Base-by-base conservation (phyloP, 1,284 basidiomycete genomes). In the Ustilago loliicola region DNA sequence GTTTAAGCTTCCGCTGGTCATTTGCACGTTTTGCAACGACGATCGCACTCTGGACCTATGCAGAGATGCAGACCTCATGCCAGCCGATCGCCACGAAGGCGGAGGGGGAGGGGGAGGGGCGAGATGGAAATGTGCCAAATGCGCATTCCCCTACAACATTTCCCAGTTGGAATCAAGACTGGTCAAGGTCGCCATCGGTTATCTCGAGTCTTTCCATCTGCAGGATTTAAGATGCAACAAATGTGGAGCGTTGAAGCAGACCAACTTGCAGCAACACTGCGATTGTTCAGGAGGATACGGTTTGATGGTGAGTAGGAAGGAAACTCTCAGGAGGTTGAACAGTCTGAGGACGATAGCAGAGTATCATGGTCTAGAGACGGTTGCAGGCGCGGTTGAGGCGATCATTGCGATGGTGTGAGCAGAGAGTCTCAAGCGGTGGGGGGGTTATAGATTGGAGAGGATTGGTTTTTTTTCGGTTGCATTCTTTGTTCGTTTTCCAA, bases 21-120 rank as follows among this genome's bases (percentile, higher is more conserved):
- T 96, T 29, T 99, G 97, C 87, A 91, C 90, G 61, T 91, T 93
- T 82, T 99, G 97, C 88, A 96, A 96, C 86, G 89, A 90, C 25
- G 90, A 96, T 69, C 91, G 94, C 21, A 94, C 96, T 86, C 93
- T 99, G 78, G 96, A 99, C 86, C 92, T 98, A 78, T 97, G 95
- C 85, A 91, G 96, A n/a, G 96, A 98, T 86, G 89, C 92, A 7
- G 94, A 95, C 73, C 90, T 97, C 48, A 88, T 95, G 57, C 92
- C 93, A 0, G 63, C 75, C 34, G 34, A n/a, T 15, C 80, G 84
- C 19, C 21, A 47, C n/a, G n/a, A 6, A 7, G 25, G 9, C 0
- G 81, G 77, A 23, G 66, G 8, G 23, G 40, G 42, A 19, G 40
- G 56, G 17, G 52, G 21, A 7, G 36, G 29, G 30, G 56, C 63